Evolutionary conservation across 208 protist genomes (phyloP), one percentile per base, ranked within the genome.

Genomic region (Trypanosoma scelopori): DNA sequence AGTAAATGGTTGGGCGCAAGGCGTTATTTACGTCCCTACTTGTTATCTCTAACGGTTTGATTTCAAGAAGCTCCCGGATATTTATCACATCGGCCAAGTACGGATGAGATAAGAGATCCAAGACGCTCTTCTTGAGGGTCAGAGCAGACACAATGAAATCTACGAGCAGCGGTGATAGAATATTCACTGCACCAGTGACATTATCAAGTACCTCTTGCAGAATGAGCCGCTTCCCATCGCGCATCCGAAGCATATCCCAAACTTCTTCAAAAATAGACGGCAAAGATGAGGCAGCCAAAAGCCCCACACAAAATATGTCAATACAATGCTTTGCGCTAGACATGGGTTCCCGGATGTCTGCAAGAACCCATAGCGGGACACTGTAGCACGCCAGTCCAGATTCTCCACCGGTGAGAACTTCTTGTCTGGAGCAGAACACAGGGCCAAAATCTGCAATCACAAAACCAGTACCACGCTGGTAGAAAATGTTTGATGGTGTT

Each of bases 401-500:
- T n/a, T 55, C 57, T 13, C 70, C 52, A 32, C 66, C 68, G 32
- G 74, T 55, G n/a, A 68, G 41, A 27, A 86, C 60, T 23, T 91
- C 81, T 13, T 87, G 74, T 37, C 68, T 65, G 0, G 78, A 84
- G 27, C 84, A 63, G 68, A 91, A 94, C 12, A 91, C 46, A 0
- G 83, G 81, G 12, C 89, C 89, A 66, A 83, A 94, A 65, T 94
- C 89, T 46, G 85, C 56, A 11, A 94, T 43, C 27, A 76, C 63
- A 67, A 85, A 94, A 11, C 72, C 64, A 13, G 51, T 63, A 11
- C 67, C 67, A 15, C 74, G 52, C 28, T 65, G 47, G 51, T 82
- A 90, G 69, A 91, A 92, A 41, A 95, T 85, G 73, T 92, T 95
- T 16, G 75, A 74, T 25, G 89, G 89, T 3, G 53, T 58, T 23